Evolutionary conservation across 2,329 filamentous ascomycete genomes (phyloP).

Genomic region (Aspergillus felis): DNA sequence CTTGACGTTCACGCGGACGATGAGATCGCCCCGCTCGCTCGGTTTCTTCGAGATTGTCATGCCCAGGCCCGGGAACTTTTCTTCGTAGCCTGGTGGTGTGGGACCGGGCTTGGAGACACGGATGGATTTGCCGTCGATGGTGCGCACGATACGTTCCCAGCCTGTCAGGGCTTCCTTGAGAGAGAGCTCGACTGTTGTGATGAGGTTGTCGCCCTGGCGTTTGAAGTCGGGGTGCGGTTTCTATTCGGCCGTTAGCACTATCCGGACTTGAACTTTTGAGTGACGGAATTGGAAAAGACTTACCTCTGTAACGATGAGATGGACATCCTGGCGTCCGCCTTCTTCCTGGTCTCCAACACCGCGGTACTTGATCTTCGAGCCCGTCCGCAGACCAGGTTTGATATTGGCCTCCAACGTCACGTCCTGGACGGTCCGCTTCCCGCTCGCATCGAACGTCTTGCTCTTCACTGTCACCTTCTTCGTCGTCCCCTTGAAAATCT

Average conservation of each 20-base stretch:
- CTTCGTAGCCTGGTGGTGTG: conserved; percentile 77
- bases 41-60: conserved; percentile 96
- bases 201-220: conserved; percentile 83
- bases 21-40: conserved; percentile 75
- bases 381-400: conserved; percentile 91
- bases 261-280: background rate
- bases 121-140: conserved; percentile 87
- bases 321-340: conserved; percentile 89
- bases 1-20: conserved; percentile 87
- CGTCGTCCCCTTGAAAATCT: conserved; percentile 77
- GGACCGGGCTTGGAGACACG: conserved; percentile 75
- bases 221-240: conserved; percentile 82
- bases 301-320: conserved; percentile 93
- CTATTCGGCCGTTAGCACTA: conserved; percentile 51
- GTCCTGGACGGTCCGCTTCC: conserved; percentile 82
- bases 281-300: conserved; percentile 28
- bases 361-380: conserved; percentile 97
- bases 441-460: conserved; percentile 81
- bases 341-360: conserved; percentile 98
- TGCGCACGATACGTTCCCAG: conserved; percentile 86
- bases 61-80: conserved; percentile 77
- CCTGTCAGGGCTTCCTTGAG: conserved; percentile 94
- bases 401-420: conserved; percentile 92
- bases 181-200: conserved; percentile 72
- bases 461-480: conserved; percentile 99